phyloP scores from a whole-genome alignment of 164 flowering plant species.

The Macadamia integrifolia region DNA sequence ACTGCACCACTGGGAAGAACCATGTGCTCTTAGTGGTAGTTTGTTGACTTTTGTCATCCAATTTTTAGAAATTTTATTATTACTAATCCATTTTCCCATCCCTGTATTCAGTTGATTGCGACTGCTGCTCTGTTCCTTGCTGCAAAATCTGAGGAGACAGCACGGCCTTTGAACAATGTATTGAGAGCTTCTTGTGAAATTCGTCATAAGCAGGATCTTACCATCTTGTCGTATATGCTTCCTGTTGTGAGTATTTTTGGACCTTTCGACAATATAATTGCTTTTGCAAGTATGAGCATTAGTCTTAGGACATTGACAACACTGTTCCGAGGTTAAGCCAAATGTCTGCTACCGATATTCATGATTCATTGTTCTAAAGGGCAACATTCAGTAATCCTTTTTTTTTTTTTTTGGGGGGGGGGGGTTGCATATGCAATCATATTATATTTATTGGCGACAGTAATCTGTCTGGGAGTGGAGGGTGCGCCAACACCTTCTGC shows the following conservation, averaged over 20 bases:
- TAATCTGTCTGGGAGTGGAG: too few relatives aligned
- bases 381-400: too few relatives aligned
- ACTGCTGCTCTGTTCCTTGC: constrained; percentile 92
- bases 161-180: constrained; percentile 71
- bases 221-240: constrained; percentile 50
- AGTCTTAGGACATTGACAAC: background rate
- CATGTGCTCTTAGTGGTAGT: background rate
- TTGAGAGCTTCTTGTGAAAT: constrained; percentile 71
- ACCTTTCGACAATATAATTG: too few relatives aligned
- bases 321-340: too few relatives aligned
- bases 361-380: too few relatives aligned
- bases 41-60: constrained; percentile 6
- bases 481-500: too few relatives aligned
- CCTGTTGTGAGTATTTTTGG: constrained; percentile 57
- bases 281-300: background rate
- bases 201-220: constrained; percentile 61
- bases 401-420: too few relatives aligned
- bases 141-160: constrained; percentile 89
- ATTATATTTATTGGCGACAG: too few relatives aligned
- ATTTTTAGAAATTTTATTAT: background rate
- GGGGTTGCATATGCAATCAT: too few relatives aligned
- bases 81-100: constrained; percentile 1
- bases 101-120: constrained; percentile 71
- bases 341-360: too few relatives aligned
- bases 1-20: background rate